Base-by-base conservation (phyloP, 495 filamentous ascomycete genomes). In the Xylaria telfairii region DNA sequence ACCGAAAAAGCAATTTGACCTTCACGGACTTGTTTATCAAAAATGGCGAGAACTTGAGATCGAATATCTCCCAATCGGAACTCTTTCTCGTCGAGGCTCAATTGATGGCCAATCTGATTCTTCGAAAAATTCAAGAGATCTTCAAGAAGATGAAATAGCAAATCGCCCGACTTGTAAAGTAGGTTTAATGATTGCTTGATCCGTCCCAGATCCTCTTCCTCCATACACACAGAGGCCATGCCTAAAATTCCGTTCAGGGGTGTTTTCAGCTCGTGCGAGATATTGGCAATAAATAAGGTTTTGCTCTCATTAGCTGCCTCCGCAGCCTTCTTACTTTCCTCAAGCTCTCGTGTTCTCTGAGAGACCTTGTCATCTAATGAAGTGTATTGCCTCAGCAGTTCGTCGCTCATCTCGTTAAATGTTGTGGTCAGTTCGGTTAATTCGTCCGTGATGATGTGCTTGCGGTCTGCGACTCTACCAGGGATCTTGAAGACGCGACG, bases 251-350 rank as follows among this genome's bases (percentile, higher is more conserved):
- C 95, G 75, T 98, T 98, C 28, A 97, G 80, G 0, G 95, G 95
- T 2, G 95, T 97, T 77, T 96, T 94, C 17, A 98, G 85, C 77
- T 97, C 95, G 76, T 98, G 95, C 4, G 93, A 96, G 34, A 98
- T 97, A 73, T 98, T 98, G 37, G 95, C 95, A 71, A 98, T 95
- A 79, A 98, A 98, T 30, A 97, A 80, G 8, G 95, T 97, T 81
- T 98, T 97, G 83, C 93, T 96, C 79, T 97, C 92, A 74, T 97
- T 97, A 9, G 95, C 95, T 17, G 92, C 90, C 76, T 97, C 95
- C 6, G 95, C 95, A 2, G 94, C 92, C 81, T 93, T 90, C 79
- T 97, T 97, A 75, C 92, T 94, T 65, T 92, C 88, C 79, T 97
- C 93, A 3, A 96, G 86, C 76, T 97, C 92, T 26, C 86, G 86